Evolutionary conservation across 1,139 yeast genomes (phyloP).

Genomic region (Kurtzmaniella natalensis): DNA sequence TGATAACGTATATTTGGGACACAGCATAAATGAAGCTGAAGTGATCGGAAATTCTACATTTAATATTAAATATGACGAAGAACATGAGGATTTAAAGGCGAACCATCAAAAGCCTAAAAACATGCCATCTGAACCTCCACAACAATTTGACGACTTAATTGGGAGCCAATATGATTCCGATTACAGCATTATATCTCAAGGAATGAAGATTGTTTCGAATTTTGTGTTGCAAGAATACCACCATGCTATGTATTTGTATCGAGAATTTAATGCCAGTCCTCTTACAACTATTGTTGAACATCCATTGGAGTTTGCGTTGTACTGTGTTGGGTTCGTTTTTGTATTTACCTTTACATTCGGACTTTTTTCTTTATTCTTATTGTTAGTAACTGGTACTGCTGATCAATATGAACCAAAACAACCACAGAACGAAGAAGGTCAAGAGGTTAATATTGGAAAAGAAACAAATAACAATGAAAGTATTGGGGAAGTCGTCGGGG

Average conservation of each 20-base stretch:
- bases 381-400: conserved; percentile 7
- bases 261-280: conserved; percentile 41
- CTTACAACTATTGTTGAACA: conserved; percentile 32
- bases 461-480: background rate
- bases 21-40: conserved; percentile 79
- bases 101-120: conserved; percentile 36
- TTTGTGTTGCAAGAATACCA: conserved; percentile 18
- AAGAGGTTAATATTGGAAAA: background rate
- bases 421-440: background rate
- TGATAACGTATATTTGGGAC: conserved; percentile 84
- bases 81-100: conserved; percentile 34
- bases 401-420: background rate
- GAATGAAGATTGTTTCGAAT: conserved; percentile 16
- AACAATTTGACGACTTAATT: conserved; percentile 32
- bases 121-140: conserved; percentile 39
- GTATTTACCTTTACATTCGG: conserved; percentile 40
- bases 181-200: conserved; percentile 14
- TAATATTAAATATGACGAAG: conserved; percentile 56
- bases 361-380: conserved; percentile 30
- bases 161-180: conserved; percentile 20
- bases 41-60: conserved; percentile 73
- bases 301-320: conserved; percentile 48
- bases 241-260: conserved; percentile 29
- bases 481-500: too few relatives aligned
- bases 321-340: conserved; percentile 37